A percentile compares a stretch with the other conserved stretches of the same genome.
These are phyloP conservation scores for Heritiera littoralis DNA, from an alignment of 345 rosid species.

Conservation along the genomic window DNA sequence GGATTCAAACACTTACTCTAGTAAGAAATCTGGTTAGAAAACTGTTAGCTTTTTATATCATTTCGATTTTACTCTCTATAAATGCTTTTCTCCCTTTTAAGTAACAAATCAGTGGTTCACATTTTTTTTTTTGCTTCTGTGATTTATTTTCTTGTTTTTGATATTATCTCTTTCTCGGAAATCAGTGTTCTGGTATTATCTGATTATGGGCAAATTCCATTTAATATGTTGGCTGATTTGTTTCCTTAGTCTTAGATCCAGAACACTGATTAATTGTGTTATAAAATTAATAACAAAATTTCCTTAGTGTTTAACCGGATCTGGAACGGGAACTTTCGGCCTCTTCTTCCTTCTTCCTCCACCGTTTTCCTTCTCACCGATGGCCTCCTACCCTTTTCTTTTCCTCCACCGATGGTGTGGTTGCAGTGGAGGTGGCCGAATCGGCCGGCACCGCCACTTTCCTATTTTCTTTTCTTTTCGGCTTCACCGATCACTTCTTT, in stretches of 20 bases:
- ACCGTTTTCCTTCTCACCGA: too few species aligned
- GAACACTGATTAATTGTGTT: too few species aligned
- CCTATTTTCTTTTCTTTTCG: too few species aligned
- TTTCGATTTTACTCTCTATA: slow-evolving; percentile 10
- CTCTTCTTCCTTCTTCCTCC: too few species aligned
- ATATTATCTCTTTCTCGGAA: background rate
- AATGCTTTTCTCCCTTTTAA: slow-evolving; percentile 16
- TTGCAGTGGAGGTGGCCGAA: too few species aligned
- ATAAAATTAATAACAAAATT: too few species aligned
- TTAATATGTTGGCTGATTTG: slow-evolving; percentile 9
- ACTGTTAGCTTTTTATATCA: background rate
- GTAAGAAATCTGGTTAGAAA: slow-evolving; percentile 26
- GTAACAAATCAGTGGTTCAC: slow-evolving; percentile 25
- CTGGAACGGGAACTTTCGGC: too few species aligned
- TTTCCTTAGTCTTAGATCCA: background rate
- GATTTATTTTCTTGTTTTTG: slow-evolving; percentile 2
- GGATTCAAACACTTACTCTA: background rate
- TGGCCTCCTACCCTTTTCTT: too few species aligned
- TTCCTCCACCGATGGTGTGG: too few species aligned
- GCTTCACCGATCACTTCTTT: too few species aligned
- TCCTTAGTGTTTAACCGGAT: too few species aligned
- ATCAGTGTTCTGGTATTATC: background rate
- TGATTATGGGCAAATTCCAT: slow-evolving; percentile 7
- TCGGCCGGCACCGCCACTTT: too few species aligned
- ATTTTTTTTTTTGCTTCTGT: slow-evolving; percentile 11